These are phyloP conservation scores for Fusarium vanettenii DNA, from an alignment of 2,329 filamentous ascomycete genomes.

Conservation along the genomic window DNA sequence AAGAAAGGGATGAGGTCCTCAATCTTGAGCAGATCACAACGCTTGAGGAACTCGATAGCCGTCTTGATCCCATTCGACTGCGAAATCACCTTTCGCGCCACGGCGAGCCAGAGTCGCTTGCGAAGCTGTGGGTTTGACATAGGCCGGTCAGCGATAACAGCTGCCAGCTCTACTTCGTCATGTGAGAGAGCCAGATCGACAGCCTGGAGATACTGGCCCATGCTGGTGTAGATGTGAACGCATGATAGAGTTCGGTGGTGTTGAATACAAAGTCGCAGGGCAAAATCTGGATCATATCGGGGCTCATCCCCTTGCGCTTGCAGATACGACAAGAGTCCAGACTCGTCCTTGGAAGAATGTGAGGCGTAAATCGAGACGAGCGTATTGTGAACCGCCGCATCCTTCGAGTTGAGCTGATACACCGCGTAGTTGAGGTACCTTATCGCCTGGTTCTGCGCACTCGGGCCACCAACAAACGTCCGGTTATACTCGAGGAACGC, in stretches of 20 bases:
- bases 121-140: conserved; percentile 82
- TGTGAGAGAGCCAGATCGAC: conserved; percentile 93
- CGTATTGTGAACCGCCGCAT: conserved; percentile 95
- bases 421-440: conserved; percentile 95
- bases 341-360: conserved; percentile 84
- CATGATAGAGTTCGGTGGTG: conserved; percentile 93
- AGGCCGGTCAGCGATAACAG: conserved; percentile 87
- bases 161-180: conserved; percentile 88
- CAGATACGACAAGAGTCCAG: conserved; percentile 86
- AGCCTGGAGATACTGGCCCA: conserved; percentile 93
- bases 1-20: conserved; percentile 99
- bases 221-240: conserved; percentile 96
- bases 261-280: conserved; percentile 93
- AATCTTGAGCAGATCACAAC: conserved; percentile 91
- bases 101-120: conserved; percentile 95
- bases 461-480: conserved; percentile 70
- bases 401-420: conserved; percentile 81
- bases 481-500: conserved; percentile 95
- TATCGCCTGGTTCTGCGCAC: conserved; percentile 87
- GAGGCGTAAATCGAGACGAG: conserved; percentile 96
- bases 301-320: conserved; percentile 90
- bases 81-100: conserved; percentile 93
- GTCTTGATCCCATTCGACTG: conserved; percentile 89
- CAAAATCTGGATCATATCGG: conserved; percentile 94
- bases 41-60: conserved; percentile 92